These are phyloP conservation scores for Dictyostelium intermedium DNA, from an alignment of 78 protist species.

Conservation along the genomic window DNA sequence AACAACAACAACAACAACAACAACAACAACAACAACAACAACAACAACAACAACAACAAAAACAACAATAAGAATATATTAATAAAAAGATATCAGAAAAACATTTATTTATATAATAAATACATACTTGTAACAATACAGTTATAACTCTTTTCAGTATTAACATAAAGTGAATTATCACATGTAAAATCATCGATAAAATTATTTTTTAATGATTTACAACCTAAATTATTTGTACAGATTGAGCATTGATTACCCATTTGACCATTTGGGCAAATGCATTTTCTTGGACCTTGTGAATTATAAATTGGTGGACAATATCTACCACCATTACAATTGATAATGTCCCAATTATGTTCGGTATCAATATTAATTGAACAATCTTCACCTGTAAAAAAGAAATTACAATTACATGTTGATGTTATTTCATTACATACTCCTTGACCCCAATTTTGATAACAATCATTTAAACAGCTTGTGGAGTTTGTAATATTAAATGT, in stretches of 20 bases:
- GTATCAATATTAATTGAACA: slow-evolving; percentile 7
- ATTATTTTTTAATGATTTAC: neutral
- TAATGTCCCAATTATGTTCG: neutral
- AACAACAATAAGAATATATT: too few species aligned
- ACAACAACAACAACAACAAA: neutral
- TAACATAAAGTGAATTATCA: neutral
- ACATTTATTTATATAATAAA: neutral
- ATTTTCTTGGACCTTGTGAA: neutral
- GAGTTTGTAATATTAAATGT: neutral
- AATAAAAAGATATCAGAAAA: neutral
- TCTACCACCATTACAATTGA: slow-evolving; percentile 21
- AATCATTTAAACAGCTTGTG: neutral
- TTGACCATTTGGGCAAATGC: neutral
- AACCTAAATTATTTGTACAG: neutral
- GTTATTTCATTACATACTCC: neutral
- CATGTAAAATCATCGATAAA: neutral
- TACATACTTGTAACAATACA: slow-evolving; percentile 37
- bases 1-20: neutral
- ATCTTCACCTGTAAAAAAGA: neutral
- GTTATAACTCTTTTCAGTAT: neutral
- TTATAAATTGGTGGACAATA: slow-evolving; percentile 14
- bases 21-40: too few species aligned
- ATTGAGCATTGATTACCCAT: slow-evolving; percentile 15
- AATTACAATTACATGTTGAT: neutral
- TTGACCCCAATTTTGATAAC: slow-evolving; percentile 52